Conservation (phyloP, 306 rosid species). For the Calophaca sinica region DNA sequence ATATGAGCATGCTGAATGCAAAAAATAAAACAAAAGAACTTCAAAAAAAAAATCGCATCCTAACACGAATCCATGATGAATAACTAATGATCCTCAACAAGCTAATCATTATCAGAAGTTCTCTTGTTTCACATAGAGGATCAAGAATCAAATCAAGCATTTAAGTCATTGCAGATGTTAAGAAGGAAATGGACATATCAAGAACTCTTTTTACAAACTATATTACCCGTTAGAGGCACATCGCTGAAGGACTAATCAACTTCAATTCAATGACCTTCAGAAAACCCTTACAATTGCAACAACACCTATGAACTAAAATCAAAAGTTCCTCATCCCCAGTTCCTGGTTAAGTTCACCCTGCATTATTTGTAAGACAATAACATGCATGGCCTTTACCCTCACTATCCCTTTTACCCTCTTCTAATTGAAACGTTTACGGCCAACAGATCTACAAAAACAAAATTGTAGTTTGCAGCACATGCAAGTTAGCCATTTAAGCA, state of each 20-base stretch:
- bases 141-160: slow-evolving; percentile 27
- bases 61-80: slow-evolving; percentile 18
- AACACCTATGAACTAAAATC: slow-evolving; percentile 10
- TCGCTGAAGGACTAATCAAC: slow-evolving; percentile 19
- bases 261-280: slow-evolving; percentile 30
- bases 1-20: slow-evolving; percentile 19
- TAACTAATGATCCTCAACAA: slow-evolving; percentile 17
- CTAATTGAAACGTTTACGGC: slow-evolving; percentile 4
- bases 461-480: slow-evolving; percentile 16
- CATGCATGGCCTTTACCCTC: slow-evolving; percentile 28
- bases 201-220: slow-evolving; percentile 25
- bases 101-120: slow-evolving; percentile 11
- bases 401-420: background rate
- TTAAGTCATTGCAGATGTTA: background rate
- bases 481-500: slow-evolving; percentile 26
- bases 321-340: slow-evolving; percentile 12
- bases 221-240: slow-evolving; percentile 19
- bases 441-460: slow-evolving; percentile 28
- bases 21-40: slow-evolving; percentile 28
- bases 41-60: slow-evolving; percentile 20
- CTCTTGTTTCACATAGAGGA: background rate
- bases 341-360: slow-evolving; percentile 1
- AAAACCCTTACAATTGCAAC: slow-evolving; percentile 19
- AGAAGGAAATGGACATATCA: slow-evolving; percentile 16
- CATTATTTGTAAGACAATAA: background rate